These are phyloP conservation scores for Chalara sp. DNA, from an alignment of 2,329 filamentous ascomycete species.

Conservation along the genomic window DNA sequence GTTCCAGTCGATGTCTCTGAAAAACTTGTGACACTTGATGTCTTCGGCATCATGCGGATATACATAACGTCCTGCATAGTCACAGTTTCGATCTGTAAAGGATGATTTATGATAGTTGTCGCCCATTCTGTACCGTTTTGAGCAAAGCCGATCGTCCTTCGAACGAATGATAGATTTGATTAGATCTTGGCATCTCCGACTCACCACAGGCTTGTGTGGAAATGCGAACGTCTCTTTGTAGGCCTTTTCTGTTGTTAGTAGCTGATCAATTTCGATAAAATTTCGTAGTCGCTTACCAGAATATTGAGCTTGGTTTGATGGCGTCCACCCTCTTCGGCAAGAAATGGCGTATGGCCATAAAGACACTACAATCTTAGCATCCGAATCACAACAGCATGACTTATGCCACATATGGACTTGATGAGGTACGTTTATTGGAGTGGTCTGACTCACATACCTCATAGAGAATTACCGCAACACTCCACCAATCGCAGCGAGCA, in stretches of 20 bases:
- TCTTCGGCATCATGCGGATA: constrained; percentile 80
- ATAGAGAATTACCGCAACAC: constrained; percentile 86
- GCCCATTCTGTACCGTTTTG: constrained; percentile 64
- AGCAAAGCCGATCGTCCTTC: constrained; percentile 70
- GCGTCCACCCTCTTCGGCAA: constrained; percentile 64
- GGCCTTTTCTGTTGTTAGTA: constrained; percentile 42
- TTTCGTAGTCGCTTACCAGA: constrained; percentile 47
- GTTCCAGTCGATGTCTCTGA: constrained; percentile 72
- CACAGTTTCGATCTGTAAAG: constrained; percentile 11
- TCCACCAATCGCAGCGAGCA: constrained; percentile 95
- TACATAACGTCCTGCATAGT: constrained; percentile 55
- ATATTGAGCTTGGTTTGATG: constrained; percentile 84
- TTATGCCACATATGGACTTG: too few relatives aligned
- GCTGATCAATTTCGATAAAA: not conserved
- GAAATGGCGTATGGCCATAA: constrained; percentile 86
- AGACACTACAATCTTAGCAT: constrained; percentile 51
- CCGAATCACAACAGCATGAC: not conserved
- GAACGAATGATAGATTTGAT: constrained; percentile 67
- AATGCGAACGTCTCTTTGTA: constrained; percentile 67
- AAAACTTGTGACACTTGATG: constrained; percentile 86
- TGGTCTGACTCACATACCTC: constrained; percentile 44
- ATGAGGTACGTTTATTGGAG: too few relatives aligned
- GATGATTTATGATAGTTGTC: constrained; percentile 35
- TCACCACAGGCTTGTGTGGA: constrained; percentile 58
- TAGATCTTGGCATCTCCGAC: constrained; percentile 67